These are phyloP conservation scores for Fusarium sp. DNA, from an alignment of 2,329 filamentous ascomycete species.

Conservation along the genomic window DNA sequence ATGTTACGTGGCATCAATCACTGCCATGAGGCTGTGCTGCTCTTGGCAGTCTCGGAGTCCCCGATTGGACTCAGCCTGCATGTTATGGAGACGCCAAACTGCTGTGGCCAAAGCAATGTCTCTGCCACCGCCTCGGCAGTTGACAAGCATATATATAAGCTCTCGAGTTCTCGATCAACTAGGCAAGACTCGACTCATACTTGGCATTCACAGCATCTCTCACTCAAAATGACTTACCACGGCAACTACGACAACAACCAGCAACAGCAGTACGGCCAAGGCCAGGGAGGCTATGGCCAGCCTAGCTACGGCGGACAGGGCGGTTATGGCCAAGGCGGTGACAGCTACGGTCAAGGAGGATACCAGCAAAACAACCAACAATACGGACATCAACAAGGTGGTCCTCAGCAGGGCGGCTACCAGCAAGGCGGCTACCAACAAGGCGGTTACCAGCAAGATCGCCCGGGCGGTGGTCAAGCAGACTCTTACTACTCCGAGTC, in stretches of 20 bases:
- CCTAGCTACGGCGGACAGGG: not conserved
- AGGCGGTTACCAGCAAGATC: slow-evolving; percentile 17
- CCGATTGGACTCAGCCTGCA: slow-evolving; percentile 15
- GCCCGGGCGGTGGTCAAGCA: slow-evolving; percentile 15
- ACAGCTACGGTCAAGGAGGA: slow-evolving; percentile 15
- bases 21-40: slow-evolving; percentile 23
- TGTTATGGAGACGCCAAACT: slow-evolving; percentile 12
- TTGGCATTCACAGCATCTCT: not conserved
- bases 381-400: not conserved
- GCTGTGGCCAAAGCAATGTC: slow-evolving; percentile 13
- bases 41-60: not conserved
- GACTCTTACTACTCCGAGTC: slow-evolving; percentile 25
- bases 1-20: slow-evolving; percentile 31
- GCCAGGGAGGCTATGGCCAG: slow-evolving; percentile 13
- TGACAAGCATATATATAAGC: slow-evolving; percentile 15
- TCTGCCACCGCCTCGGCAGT: slow-evolving; percentile 7
- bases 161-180: too few relatives aligned
- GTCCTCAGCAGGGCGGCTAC: not conserved
- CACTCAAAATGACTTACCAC: slow-evolving; percentile 22
- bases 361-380: slow-evolving; percentile 10
- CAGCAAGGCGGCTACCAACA: not conserved
- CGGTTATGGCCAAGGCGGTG: slow-evolving; percentile 5
- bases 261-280: slow-evolving; percentile 22
- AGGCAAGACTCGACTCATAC: not conserved
- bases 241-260: slow-evolving; percentile 24